These are phyloP conservation scores for Cucurbita ficifolia DNA, from an alignment of 306 rosid genomes.

Conservation along the genomic window DNA sequence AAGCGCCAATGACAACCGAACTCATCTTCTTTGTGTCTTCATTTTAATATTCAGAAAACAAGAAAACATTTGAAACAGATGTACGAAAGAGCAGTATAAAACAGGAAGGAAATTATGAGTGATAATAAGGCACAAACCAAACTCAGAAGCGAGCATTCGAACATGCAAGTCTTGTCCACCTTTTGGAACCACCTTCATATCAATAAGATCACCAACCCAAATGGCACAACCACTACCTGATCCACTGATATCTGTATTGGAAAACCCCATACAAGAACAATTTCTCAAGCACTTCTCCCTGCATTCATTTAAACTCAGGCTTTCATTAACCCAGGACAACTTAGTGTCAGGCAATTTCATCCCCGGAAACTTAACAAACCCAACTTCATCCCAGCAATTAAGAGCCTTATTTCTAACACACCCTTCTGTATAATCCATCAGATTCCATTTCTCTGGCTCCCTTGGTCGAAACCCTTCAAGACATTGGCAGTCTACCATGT, in stretches of 20 bases:
- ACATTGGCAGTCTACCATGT: conserved; percentile 20
- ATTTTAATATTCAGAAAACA: too few relatives aligned
- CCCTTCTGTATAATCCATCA: conserved; percentile 16
- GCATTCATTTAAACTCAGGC: conserved; percentile 30
- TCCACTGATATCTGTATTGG: conserved; percentile 44
- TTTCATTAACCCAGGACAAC: conserved; percentile 25
- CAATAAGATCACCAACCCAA: conserved; percentile 53
- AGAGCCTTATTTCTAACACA: conserved; percentile 14
- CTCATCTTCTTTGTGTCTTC: too few relatives aligned
- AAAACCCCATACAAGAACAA: conserved; percentile 48
- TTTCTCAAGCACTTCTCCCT: conserved; percentile 31
- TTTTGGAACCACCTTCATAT: conserved; percentile 14
- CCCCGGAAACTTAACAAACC: conserved; percentile 12
- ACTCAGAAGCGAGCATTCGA: conserved; percentile 36
- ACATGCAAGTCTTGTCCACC: conserved; percentile 34
- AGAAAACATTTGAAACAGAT: too few relatives aligned
- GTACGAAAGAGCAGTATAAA: too few relatives aligned
- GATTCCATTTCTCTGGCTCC: conserved; percentile 13
- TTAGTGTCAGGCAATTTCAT: conserved; percentile 42
- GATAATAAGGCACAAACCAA: conserved; percentile 25
- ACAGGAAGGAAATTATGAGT: too few relatives aligned
- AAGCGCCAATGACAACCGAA: too few relatives aligned
- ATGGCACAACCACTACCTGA: conserved; percentile 47
- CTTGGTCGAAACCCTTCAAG: conserved; percentile 27
- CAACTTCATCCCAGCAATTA: conserved; percentile 20